Percentiles rank a stretch among this genome's conserved stretches.
Conservation (phyloP, 345 rosid genomes). For the Aquilaria malaccensis region DNA sequence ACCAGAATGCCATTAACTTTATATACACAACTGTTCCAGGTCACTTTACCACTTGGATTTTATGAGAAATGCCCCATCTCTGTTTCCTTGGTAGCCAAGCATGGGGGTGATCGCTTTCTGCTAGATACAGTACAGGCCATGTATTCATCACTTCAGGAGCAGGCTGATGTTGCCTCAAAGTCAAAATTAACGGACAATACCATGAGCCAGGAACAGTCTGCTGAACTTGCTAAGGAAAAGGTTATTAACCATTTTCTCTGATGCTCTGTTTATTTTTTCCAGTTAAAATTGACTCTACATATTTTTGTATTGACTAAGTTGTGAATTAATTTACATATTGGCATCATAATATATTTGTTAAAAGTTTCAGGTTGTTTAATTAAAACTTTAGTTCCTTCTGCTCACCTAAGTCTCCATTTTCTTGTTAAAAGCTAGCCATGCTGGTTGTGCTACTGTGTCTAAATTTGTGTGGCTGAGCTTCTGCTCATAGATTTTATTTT, state of each 20-base stretch:
- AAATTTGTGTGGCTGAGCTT: too few relatives aligned
- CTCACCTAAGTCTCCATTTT: too few relatives aligned
- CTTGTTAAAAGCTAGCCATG: too few relatives aligned
- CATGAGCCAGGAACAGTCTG: slow-evolving; percentile 43
- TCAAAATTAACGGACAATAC: slow-evolving; percentile 35
- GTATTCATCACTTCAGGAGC: slow-evolving; percentile 65
- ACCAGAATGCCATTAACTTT: background rate
- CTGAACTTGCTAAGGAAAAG: slow-evolving; percentile 93
- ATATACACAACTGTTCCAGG: slow-evolving; percentile 37
- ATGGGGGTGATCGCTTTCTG: slow-evolving; percentile 86
- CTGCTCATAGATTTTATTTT: too few relatives aligned
- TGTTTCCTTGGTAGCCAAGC: slow-evolving; percentile 73
- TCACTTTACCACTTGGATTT: slow-evolving; percentile 62
- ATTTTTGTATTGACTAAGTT: background rate
- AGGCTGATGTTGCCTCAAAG: slow-evolving; percentile 38
- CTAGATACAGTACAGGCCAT: slow-evolving; percentile 68
- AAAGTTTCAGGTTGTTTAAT: too few relatives aligned
- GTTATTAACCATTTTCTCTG: slow-evolving; percentile 24
- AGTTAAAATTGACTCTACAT: background rate
- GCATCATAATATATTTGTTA: too few relatives aligned
- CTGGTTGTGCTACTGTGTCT: too few relatives aligned
- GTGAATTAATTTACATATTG: background rate
- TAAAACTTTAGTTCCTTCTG: too few relatives aligned
- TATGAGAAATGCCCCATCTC: slow-evolving; percentile 72
- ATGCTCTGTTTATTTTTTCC: background rate